These are phyloP conservation scores for Euptelea pleiosperma DNA, from an alignment of 164 flowering plant genomes.

Conservation along the genomic window DNA sequence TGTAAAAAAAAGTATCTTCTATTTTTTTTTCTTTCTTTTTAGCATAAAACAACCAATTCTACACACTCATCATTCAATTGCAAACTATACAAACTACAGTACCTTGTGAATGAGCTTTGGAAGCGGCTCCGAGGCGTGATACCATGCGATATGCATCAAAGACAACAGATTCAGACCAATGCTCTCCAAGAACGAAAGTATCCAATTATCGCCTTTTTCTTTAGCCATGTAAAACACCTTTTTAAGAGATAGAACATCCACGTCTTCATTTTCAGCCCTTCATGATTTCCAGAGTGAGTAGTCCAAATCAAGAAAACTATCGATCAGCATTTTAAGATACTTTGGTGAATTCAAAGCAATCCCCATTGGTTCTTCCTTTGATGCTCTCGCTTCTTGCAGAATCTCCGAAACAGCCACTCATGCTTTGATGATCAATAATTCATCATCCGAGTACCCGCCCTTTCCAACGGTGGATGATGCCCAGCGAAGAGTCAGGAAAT, in stretches of 20 bases:
- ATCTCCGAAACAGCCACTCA: slow-evolving; percentile 42
- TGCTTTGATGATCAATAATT: slow-evolving; percentile 23
- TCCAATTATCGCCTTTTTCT: slow-evolving; percentile 73
- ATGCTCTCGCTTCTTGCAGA: slow-evolving; percentile 43
- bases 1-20: no score
- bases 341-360: slow-evolving; percentile 53
- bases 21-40: no score
- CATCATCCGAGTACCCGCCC: slow-evolving; percentile 6
- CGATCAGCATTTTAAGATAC: slow-evolving; percentile 56
- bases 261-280: slow-evolving; percentile 22
- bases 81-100: neutral
- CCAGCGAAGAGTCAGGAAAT: neutral
- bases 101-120: slow-evolving; percentile 61
- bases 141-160: slow-evolving; percentile 56
- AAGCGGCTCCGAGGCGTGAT: slow-evolving; percentile 49
- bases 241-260: slow-evolving; percentile 28
- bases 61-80: no score
- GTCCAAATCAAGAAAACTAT: slow-evolving; percentile 67
- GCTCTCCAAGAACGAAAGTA: slow-evolving; percentile 82
- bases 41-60: no score
- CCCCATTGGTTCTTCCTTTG: slow-evolving; percentile 34
- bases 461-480: slow-evolving; percentile 1
- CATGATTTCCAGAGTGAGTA: slow-evolving; percentile 51
- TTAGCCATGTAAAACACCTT: slow-evolving; percentile 57
- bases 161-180: slow-evolving; percentile 57